A percentile compares a stretch with the other conserved stretches of the same genome.
These are phyloP conservation scores for Solidago caesia DNA, from an alignment of 129 eudicot species.

Conservation along the genomic window DNA sequence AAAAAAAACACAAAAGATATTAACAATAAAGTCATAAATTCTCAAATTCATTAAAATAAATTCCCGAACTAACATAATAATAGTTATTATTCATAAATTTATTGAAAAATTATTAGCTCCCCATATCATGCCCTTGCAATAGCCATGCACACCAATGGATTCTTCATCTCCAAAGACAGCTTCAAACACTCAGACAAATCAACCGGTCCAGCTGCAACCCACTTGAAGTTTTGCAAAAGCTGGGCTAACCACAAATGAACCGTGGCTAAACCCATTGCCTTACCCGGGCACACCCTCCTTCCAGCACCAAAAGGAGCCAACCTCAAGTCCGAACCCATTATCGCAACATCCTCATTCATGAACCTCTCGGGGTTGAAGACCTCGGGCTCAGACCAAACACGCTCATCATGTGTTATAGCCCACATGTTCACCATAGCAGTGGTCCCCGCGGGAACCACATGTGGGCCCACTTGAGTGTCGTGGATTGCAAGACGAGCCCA, in stretches of 20 bases:
- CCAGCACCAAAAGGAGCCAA: conserved; percentile 96
- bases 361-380: conserved; percentile 77
- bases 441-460: conserved; percentile 80
- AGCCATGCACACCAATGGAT: conserved; percentile 81
- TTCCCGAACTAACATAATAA: no score
- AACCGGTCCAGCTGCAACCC: conserved; percentile 56
- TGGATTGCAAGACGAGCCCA: conserved; percentile 94
- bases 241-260: conserved; percentile 90
- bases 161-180: conserved; percentile 88
- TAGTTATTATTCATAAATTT: background rate
- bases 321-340: conserved; percentile 91
- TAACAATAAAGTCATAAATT: no score
- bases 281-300: conserved; percentile 96
- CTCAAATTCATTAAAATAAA: background rate
- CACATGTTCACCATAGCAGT: conserved; percentile 99
- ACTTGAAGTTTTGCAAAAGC: conserved; percentile 63
- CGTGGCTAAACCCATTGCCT: conserved; percentile 80
- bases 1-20: no score
- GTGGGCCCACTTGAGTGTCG: conserved; percentile 71
- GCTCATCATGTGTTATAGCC: conserved; percentile 78
- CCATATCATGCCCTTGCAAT: conserved; percentile 46
- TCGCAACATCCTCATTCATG: conserved; percentile 50
- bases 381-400: conserved; percentile 58
- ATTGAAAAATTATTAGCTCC: background rate
- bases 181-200: conserved; percentile 84